phyloP scores from a whole-genome alignment of 2,329 filamentous ascomycete species.

The Pseudopithomyces chartarum region DNA sequence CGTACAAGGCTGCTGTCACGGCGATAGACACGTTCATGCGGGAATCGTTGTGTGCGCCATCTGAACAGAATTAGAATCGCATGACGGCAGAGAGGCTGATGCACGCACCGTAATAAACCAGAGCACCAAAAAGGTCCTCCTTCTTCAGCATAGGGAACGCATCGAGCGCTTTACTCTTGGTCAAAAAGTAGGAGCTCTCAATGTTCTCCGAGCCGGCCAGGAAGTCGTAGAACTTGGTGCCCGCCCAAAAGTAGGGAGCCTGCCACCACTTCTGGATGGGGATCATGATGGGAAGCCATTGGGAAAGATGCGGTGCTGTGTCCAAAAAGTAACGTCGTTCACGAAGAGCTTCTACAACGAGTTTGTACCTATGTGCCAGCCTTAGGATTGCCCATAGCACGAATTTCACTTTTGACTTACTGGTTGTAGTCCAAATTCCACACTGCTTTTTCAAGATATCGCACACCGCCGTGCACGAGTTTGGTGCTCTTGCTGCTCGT shows the following conservation, averaged over 20 bases:
- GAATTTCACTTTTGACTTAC: conserved; percentile 45
- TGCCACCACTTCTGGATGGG: conserved; percentile 85
- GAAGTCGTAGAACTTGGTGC: conserved; percentile 83
- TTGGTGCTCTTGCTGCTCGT: conserved; percentile 89
- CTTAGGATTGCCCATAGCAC: conserved; percentile 7
- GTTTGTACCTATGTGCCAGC: conserved; percentile 56
- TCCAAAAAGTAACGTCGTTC: conserved; percentile 84
- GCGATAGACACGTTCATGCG: conserved; percentile 89
- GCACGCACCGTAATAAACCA: conserved; percentile 77
- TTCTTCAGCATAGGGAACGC: conserved; percentile 88
- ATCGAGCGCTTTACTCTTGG: conserved; percentile 82
- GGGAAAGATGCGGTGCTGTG: conserved; percentile 80
- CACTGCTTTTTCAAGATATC: conserved; percentile 84
- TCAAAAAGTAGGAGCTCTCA: conserved; percentile 86
- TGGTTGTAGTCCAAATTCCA: conserved; percentile 86
- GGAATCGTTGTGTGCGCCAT: conserved; percentile 90
- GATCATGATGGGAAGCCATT: conserved; percentile 82
- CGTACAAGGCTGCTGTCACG: conserved; percentile 87
- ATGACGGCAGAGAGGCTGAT: neutral
- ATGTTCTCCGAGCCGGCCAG: conserved; percentile 86
- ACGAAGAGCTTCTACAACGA: conserved; percentile 80
- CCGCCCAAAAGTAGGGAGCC: conserved; percentile 77
- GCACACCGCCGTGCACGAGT: conserved; percentile 81
- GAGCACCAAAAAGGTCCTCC: conserved; percentile 75
- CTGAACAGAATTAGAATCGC: conserved; percentile 48